Percentiles rank a stretch among this genome's conserved stretches.
Conservation (phyloP, 129 eudicot species). For the Deinandra increscens region DNA sequence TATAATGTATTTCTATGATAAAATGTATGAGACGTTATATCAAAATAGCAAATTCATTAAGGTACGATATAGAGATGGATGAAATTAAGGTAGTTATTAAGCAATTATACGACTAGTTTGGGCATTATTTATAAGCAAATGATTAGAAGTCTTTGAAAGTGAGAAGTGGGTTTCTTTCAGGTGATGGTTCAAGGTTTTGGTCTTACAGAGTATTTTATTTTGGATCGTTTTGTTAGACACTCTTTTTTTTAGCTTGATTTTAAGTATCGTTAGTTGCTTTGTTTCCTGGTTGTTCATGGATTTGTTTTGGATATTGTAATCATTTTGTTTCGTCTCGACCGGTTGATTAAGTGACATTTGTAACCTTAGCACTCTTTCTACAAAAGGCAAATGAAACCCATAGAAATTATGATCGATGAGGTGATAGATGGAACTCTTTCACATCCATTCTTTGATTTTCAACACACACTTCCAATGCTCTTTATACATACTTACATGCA, state of each 20-base stretch:
- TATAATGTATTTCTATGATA: too few species aligned
- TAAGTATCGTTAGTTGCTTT: not conserved
- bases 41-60: not conserved
- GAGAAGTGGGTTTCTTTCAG: too few species aligned
- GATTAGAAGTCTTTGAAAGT: too few species aligned
- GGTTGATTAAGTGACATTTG: too few species aligned
- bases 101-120: not conserved
- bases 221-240: not conserved
- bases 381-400: too few species aligned
- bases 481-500: constrained; percentile 28
- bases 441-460: constrained; percentile 16
- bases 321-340: too few species aligned
- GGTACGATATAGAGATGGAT: not conserved
- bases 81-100: not conserved
- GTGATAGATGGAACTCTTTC: not conserved
- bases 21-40: not conserved
- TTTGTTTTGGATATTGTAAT: too few species aligned
- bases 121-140: too few species aligned
- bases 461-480: constrained; percentile 24
- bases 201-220: not conserved
- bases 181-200: too few species aligned
- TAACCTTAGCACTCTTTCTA: too few species aligned
- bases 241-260: not conserved
- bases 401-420: too few species aligned
- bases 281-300: too few species aligned